These are phyloP conservation scores for Penicillium paxilli DNA, from an alignment of 495 filamentous ascomycete species.

Conservation along the genomic window DNA sequence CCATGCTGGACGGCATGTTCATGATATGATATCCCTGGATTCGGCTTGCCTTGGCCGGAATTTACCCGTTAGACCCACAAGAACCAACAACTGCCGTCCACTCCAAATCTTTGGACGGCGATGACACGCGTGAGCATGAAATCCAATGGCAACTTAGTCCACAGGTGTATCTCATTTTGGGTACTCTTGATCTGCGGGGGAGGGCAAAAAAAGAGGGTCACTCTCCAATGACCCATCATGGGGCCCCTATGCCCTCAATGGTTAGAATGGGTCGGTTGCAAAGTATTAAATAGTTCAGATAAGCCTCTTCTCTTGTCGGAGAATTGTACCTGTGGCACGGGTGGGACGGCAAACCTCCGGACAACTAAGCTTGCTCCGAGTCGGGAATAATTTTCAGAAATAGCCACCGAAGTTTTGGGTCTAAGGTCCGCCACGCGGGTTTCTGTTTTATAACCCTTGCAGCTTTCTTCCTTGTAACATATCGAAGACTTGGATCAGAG, in stretches of 20 bases:
- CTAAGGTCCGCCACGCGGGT: background rate
- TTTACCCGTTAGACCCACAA: background rate
- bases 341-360: conserved; percentile 19
- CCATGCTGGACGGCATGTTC: too few species aligned
- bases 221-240: conserved; percentile 4
- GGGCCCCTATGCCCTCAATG: conserved; percentile 1
- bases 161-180: conserved; percentile 1
- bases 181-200: conserved; percentile 3
- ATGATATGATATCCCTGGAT: background rate
- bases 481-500: background rate
- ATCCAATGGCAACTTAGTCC: background rate
- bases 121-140: background rate
- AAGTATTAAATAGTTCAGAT: background rate
- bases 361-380: conserved; percentile 7
- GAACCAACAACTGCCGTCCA: conserved; percentile 1
- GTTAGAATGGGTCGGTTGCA: conserved; percentile 6
- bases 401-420: conserved; percentile 6
- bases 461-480: background rate
- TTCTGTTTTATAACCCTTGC: background rate
- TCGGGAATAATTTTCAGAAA: conserved; percentile 11
- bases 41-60: background rate
- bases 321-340: conserved; percentile 11
- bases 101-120: background rate
- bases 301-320: background rate
- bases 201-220: conserved; percentile 12